Conservation (phyloP, 331 rosid species). For the Rosa hybrid region DNA sequence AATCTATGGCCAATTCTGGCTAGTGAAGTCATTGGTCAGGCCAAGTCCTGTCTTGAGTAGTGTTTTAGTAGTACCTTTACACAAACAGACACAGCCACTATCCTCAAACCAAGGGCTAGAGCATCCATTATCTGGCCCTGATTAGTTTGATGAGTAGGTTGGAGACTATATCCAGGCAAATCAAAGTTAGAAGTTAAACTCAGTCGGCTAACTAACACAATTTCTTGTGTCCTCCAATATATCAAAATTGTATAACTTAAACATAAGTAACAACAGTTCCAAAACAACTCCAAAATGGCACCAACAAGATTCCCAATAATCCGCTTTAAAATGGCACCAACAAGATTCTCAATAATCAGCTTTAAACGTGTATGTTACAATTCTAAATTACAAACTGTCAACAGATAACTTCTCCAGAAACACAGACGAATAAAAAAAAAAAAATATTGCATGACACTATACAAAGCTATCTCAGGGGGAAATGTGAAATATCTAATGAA, state of each 20-base stretch:
- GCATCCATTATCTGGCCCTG: background rate
- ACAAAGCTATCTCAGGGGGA: constrained; percentile 9
- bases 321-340: too few relatives aligned
- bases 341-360: background rate
- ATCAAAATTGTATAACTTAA: background rate
- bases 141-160: background rate
- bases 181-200: background rate
- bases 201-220: background rate
- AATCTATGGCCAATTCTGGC: too few relatives aligned
- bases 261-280: background rate
- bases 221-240: background rate
- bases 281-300: background rate
- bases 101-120: background rate
- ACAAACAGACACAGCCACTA: background rate
- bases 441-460: background rate
- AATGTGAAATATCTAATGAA: constrained; percentile 26
- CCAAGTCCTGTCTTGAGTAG: background rate
- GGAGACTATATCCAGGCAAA: background rate
- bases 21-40: too few relatives aligned
- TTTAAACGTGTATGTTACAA: constrained; percentile 18
- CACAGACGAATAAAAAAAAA: background rate
- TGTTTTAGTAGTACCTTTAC: background rate
- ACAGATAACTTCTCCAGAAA: constrained; percentile 14
- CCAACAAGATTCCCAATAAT: background rate
- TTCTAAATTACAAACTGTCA: constrained; percentile 15